Conservation (phyloP, 192 early-diverging fungal genomes). For the Gigaspora rosea region DNA sequence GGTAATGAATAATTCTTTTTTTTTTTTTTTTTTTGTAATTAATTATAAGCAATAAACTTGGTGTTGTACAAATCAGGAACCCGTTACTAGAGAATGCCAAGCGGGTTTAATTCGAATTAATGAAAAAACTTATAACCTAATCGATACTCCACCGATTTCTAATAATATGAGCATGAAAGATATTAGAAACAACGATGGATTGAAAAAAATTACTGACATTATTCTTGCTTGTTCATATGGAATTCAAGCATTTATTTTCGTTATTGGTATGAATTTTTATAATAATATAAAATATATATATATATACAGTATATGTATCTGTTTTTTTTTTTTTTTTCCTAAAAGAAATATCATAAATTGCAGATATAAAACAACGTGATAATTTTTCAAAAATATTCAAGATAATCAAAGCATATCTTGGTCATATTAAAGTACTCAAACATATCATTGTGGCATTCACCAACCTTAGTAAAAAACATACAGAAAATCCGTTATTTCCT, state of each 20-base stretch:
- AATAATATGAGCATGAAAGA: background rate
- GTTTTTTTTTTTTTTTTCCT: background rate
- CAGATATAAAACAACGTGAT: background rate
- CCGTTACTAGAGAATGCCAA: background rate
- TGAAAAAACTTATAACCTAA: background rate
- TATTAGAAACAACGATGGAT: background rate
- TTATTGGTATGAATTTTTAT: background rate
- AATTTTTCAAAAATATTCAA: background rate
- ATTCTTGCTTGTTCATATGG: constrained; percentile 8
- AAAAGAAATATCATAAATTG: background rate
- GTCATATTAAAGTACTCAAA: background rate
- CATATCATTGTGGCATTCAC: background rate
- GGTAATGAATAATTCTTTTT: background rate
- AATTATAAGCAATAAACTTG: background rate
- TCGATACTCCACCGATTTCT: background rate
- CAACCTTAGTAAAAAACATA: background rate
- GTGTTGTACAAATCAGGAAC: background rate
- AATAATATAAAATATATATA: too few species aligned
- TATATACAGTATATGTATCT: background rate
- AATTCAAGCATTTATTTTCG: constrained; percentile 8
- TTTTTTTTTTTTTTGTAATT: background rate
- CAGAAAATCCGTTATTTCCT: background rate
- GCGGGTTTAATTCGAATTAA: background rate
- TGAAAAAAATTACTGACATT: background rate
- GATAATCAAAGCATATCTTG: background rate